Evolutionary conservation across 2,329 filamentous ascomycete species (phyloP), one percentile per base, ranked within the genome.

Genomic region (Fusarium dimerum): DNA sequence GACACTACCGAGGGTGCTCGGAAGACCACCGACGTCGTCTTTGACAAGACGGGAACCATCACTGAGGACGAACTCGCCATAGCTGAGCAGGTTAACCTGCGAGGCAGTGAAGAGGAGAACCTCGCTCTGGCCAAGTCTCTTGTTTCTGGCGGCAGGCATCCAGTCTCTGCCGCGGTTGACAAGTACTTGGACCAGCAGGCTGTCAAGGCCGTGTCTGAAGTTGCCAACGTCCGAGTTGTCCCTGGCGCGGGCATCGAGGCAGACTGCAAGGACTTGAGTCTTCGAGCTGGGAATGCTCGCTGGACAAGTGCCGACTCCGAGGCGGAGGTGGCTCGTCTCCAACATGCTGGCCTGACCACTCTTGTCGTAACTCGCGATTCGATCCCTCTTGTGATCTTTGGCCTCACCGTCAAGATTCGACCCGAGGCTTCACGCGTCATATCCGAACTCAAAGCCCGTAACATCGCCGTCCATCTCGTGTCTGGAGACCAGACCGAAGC

Each of bases 11-110:
- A 85, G 60, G 67, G 74, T 3, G 78, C 76, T 3, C 71, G 73
- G 40, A 82, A 80, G 48, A 71, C 76, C 3, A 80, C 78, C 0
- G 77, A 84, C 57, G 73, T 85, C 3, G 74, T 87, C 1, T 84
- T 88, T 54, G 83, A 87, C 72, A 88, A 87, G 70, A 87, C 84
- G 0, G 84, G 85, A 1, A 87, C 83, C 1, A 68, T 87, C 18
- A 86, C 83, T 0, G 69, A 73, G 26, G 81, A 77, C 0, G 70
- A 74, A 13, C 62, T 71, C 10, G 61, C 65, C 16, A 67, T 70
- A 26, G 20, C 40, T 63, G 13, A 55, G 59, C 15, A 51, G 63
- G 16, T 51, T 67, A 13, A 56, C 54, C 8, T 47, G 66, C 32
- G 52, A 49, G n/a, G 20, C 51, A 5, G 52, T 45, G 47, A 60